A percentile compares a stretch with the other conserved stretches of the same genome.
Evolutionary conservation across 257 asterid species (phyloP).

Genomic region (Nicotiana attenuata): DNA sequence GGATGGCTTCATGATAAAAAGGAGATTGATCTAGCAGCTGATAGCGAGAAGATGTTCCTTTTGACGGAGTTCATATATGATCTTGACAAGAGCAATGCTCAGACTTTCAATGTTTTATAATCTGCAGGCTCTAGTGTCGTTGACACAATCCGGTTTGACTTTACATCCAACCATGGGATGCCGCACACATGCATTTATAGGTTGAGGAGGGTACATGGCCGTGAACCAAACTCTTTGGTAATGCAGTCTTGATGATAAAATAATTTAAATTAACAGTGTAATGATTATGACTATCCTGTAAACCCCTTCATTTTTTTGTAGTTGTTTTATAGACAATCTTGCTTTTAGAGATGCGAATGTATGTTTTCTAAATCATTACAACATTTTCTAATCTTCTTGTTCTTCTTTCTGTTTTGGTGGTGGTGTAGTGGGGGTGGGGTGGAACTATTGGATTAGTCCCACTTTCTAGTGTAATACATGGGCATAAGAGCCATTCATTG

Average conservation of each 20-base stretch:
- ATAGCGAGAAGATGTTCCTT: conserved; percentile 32
- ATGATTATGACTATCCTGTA: background rate
- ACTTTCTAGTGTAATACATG: no score
- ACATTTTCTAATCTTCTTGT: background rate
- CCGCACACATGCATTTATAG: conserved; percentile 86
- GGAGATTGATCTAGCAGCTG: conserved; percentile 20
- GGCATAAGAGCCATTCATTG: no score
- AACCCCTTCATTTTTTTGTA: background rate
- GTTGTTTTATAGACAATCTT: background rate
- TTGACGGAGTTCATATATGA: conserved; percentile 70
- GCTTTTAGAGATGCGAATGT: background rate
- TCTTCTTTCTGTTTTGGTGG: background rate
- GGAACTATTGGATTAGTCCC: background rate
- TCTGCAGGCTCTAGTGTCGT: conserved; percentile 37
- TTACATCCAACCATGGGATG: conserved; percentile 78
- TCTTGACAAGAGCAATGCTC: conserved; percentile 67
- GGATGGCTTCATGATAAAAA: conserved; percentile 64
- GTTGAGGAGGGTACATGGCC: conserved; percentile 85
- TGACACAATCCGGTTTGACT: conserved; percentile 66
- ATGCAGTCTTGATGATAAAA: conserved; percentile 18
- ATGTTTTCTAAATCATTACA: background rate
- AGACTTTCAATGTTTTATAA: conserved; percentile 58
- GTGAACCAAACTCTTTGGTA: conserved; percentile 38
- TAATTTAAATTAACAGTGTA: conserved; percentile 1
- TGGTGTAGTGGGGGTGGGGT: background rate